Evolutionary conservation across 2,329 filamentous ascomycete species (phyloP), one percentile per base, ranked within the genome.

Genomic region (Monilinia fructicola): DNA sequence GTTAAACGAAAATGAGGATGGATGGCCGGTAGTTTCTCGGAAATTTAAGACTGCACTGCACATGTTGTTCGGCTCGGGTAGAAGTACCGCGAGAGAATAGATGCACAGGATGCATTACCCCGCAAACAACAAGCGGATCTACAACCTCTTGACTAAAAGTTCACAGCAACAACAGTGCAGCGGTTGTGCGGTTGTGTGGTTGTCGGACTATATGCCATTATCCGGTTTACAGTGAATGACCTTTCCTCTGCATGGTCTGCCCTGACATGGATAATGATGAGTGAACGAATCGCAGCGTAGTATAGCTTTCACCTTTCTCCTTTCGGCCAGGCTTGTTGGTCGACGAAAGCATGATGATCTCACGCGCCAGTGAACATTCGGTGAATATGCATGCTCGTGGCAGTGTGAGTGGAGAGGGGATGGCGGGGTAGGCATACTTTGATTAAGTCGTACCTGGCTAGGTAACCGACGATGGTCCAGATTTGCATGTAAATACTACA

Each of bases 331-430:
- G 10, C 12, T 5, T 54, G 16, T 53, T 21, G 35, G 3, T 63
- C 16, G 0, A 44, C 40, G 53, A 26, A 54, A 40, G 23, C 18
- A 59, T 59, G 44, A 52, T 59, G n/a, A 59, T 52, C 63, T 65
- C 63, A 65, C 54, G 63, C 63, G 44, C 63, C 53, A 58, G n/a
- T 50, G n/a, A 46, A 35, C n/a, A 12, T 11, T 46, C n/a, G n/a
- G 26, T 46, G n/a, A 23, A 50, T n/a, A 10, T 6, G 46, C 42
- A 58, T 59, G 40, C 9, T 58, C 50, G 53, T 65, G 38, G 44
- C 28, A 23, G 46, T 52, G 46, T 52, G 62, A 46, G 48, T 28
- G 18, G 16, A n/a, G 62, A 56, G 62, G 62, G 31, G 53, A 58
- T 48, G 40, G 62, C 53, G 62, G 62, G 53, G 62, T 65, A 65